Base-by-base conservation (phyloP, 257 asterid species). In the Galeopsis tetrahit region DNA sequence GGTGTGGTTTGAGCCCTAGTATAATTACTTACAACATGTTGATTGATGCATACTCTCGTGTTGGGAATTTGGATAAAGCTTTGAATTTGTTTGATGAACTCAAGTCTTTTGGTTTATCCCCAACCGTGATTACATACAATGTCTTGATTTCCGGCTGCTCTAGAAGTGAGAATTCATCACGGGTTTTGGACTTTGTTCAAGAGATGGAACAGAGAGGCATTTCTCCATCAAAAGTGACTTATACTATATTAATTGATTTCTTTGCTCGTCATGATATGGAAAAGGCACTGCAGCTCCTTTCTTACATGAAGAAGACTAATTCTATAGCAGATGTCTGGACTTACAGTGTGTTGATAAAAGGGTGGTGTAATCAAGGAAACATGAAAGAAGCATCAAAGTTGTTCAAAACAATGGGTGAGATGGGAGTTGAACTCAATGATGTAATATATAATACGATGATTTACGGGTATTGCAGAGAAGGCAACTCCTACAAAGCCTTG, bases 121-220 rank as follows among this genome's bases (percentile, higher is more conserved):
- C 96, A 13, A 75, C 91, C 1, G 75, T 82, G 62, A 80, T 85
- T 52, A 89, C 96, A 13, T 91, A 87, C 65, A 89, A 91, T 69
- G 76, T 80, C 51, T 48, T 91, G 72, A 86, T 89, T 36, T 69
- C 84, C 2, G 92, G 92, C 38, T 83, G 82, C 58, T 76, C 90
- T 1, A 89, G 79, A 81, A 71, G 78, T 67, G 92, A 86, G 56
- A 79, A 81, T 53, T 62, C 77, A 7, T 49, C 69, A 15, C 77
- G 34, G 39, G 85, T 82, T 68, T 70, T 82, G 71, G 80, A 83
- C 36, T 77, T 87, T 0, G 88, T 89, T 42, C 85, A 74, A 14
- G 94, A 89, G 76, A 85, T 89, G 97, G 97, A 91, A 78, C 86
- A 80, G 75, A 85, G 96, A 75, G 83, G 87, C 78, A 70, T 87